A percentile compares a stretch with the other conserved stretches of the same genome.
These are phyloP conservation scores for Pezicula rhizophila DNA, from an alignment of 2,329 filamentous ascomycete species.

Conservation along the genomic window DNA sequence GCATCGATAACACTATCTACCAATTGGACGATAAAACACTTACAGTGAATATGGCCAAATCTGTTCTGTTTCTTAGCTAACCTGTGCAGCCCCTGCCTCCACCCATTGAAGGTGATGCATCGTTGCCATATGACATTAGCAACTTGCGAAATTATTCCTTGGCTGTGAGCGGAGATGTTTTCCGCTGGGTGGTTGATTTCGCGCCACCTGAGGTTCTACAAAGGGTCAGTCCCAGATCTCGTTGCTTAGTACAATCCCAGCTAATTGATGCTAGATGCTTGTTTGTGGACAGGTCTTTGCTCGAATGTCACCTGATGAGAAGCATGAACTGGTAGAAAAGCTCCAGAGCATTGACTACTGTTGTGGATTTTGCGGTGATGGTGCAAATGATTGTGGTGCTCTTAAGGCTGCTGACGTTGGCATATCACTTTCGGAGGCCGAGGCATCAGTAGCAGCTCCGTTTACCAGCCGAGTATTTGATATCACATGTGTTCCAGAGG, in stretches of 20 bases:
- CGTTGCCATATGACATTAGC: slow-evolving; percentile 76
- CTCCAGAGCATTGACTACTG: slow-evolving; percentile 94
- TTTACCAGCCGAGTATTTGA: slow-evolving; percentile 96
- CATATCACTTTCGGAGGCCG: slow-evolving; percentile 93
- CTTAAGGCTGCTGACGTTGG: slow-evolving; percentile 96
- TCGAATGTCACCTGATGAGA: slow-evolving; percentile 97
- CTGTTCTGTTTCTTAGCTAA: slow-evolving; percentile 6
- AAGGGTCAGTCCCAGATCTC: slow-evolving; percentile 39
- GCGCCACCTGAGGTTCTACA: slow-evolving; percentile 74
- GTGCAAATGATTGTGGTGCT: slow-evolving; percentile 94
- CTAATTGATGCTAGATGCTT: slow-evolving; percentile 59
- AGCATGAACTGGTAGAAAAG: slow-evolving; percentile 95
- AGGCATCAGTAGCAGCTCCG: slow-evolving; percentile 95
- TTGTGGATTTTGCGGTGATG: slow-evolving; percentile 93
- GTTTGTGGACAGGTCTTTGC: slow-evolving; percentile 90
- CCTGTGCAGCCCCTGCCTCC: slow-evolving; percentile 58
- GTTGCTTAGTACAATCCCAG: neutral
- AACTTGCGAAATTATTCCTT: slow-evolving; percentile 82
- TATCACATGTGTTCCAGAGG: slow-evolving; percentile 87
- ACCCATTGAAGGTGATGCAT: slow-evolving; percentile 68
- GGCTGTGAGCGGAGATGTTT: slow-evolving; percentile 87
- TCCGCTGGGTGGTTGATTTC: slow-evolving; percentile 93
- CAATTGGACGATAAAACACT: slow-evolving; percentile 75
- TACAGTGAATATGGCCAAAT: slow-evolving; percentile 39
- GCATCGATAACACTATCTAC: slow-evolving; percentile 79